A percentile compares a stretch with the other conserved stretches of the same genome.
phyloP scores from a whole-genome alignment of 495 filamentous ascomycete genomes.

The Clohesyomyces aquaticus region DNA sequence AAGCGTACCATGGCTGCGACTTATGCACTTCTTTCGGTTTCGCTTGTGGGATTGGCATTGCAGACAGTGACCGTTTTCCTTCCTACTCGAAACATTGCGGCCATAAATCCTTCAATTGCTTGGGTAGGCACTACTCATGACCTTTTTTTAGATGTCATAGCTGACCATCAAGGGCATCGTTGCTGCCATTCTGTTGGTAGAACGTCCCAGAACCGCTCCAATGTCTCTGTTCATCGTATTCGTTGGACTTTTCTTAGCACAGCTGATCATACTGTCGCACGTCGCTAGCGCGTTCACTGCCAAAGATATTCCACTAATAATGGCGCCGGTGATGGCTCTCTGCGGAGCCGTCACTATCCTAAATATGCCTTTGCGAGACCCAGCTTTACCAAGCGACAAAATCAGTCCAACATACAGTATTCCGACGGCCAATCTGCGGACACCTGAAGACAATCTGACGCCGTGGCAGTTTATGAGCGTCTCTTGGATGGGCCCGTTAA shows the following conservation, averaged over 20 bases:
- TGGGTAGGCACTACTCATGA: conserved; percentile 59
- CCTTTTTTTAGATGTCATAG: conserved; percentile 6
- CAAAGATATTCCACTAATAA: conserved; percentile 49
- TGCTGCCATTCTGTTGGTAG: conserved; percentile 52
- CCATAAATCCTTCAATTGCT: conserved; percentile 48
- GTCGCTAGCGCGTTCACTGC: conserved; percentile 36
- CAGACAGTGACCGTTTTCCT: conserved; percentile 51
- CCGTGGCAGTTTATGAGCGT: conserved; percentile 83
- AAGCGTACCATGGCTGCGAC: conserved; percentile 43
- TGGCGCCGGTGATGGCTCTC: conserved; percentile 50
- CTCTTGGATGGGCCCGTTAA: conserved; percentile 79
- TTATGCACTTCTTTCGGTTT: conserved; percentile 50
- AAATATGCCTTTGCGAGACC: conserved; percentile 72
- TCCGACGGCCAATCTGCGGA: conserved; percentile 65
- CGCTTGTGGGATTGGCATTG: conserved; percentile 49
- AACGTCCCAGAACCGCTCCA: conserved; percentile 55
- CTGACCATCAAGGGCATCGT: conserved; percentile 49
- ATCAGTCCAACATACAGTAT: conserved; percentile 63
- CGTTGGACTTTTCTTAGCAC: conserved; percentile 42
- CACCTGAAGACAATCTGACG: conserved; percentile 79
- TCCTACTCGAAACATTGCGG: conserved; percentile 38
- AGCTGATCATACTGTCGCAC: conserved; percentile 48
- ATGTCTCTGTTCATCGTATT: conserved; percentile 48
- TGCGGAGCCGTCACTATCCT: conserved; percentile 58
- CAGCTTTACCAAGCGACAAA: conserved; percentile 57